Evolutionary conservation across 228 moss, liverwort and hornwort species (phyloP).

Genomic region (Sphagnum magellanicum): DNA sequence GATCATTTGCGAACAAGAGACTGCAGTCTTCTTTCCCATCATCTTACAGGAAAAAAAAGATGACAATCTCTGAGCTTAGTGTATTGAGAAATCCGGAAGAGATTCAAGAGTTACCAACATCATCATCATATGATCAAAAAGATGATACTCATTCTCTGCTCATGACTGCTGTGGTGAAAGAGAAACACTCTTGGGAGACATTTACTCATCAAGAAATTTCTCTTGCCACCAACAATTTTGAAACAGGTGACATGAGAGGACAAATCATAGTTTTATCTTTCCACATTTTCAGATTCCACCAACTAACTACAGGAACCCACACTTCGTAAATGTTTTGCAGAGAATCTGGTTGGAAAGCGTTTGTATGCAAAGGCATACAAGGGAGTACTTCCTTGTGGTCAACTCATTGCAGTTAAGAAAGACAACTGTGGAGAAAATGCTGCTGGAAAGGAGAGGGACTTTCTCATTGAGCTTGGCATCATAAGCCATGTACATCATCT

Average conservation of each 20-base stretch:
- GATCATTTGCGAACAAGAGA: slow-evolving; percentile 63
- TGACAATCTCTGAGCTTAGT: slow-evolving; percentile 43
- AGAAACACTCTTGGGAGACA: slow-evolving; percentile 76
- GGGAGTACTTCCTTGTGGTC: slow-evolving; percentile 58
- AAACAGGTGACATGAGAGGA: slow-evolving; percentile 26
- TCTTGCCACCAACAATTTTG: slow-evolving; percentile 68
- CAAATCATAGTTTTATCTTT: no score
- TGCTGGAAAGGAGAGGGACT: slow-evolving; percentile 79
- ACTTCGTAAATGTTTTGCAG: slow-evolving; percentile 21
- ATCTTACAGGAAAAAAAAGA: slow-evolving; percentile 47
- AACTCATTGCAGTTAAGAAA: slow-evolving; percentile 83
- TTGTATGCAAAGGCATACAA: slow-evolving; percentile 84
- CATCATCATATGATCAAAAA: no score
- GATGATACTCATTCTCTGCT: slow-evolving; percentile 48
- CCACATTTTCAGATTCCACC: no score
- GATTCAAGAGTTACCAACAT: slow-evolving; percentile 1
- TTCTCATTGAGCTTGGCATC: slow-evolving; percentile 84
- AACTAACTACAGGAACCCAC: no score
- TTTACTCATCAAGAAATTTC: slow-evolving; percentile 68
- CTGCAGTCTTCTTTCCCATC: slow-evolving; percentile 83
- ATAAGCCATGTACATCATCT: slow-evolving; percentile 85
- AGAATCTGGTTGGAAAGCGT: slow-evolving; percentile 87
- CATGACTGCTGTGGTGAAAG: slow-evolving; percentile 26
- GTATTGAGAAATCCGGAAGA: slow-evolving; percentile 33
- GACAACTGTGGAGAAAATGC: slow-evolving; percentile 75